Evolutionary conservation across 1,284 basidiomycete genomes (phyloP), one percentile per base, ranked within the genome.

Genomic region (Microbotryum intermedium): DNA sequence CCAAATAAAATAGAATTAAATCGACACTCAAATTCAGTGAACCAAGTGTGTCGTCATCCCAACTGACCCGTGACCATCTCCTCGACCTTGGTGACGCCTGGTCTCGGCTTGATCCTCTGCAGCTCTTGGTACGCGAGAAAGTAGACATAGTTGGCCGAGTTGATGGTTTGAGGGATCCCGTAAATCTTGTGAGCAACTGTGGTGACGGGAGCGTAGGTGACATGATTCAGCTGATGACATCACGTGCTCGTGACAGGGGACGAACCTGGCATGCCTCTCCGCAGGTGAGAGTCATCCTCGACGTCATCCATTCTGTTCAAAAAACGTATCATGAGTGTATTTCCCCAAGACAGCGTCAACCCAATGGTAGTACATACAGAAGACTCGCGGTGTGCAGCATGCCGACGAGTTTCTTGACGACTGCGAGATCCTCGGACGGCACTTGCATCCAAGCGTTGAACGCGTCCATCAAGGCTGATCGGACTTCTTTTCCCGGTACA

Each of bases 91-190:
- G 11, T 16, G 28, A 59, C 49, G 28, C 61, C 65, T 5, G 58
- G 50, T 4, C 59, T 53, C 10, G 61, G 59, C 10, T 50, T 61
- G 39, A 69, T 62, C 26, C 60, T 52, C 43, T 69, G 79, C 28
- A 93, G 78, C 25, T 89, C 85, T 68, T 87, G 81, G 74, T 87
- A 90, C 0, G 87, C 90, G 30, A 88, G 80, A 71, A 97, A 97
- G 74, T 95, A 97, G 47, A 92, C 90, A 69, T 97, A 97, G 74
- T 97, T 97, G 1, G 93, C 94, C 0, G 89, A 86, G 73, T 99
- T 99, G 77, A 98, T 93, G 0, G 94, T 97, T 73, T 97, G 93
- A 0, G 94, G 90, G 2, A 95, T 77, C 2, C 94, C 94, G 71
- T 94, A 98, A 65, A 97, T 91, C 76, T 88, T 90, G 77, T 98